phyloP scores from a whole-genome alignment of 768 basidiomycete genomes.

The Termitomyces sp. region DNA sequence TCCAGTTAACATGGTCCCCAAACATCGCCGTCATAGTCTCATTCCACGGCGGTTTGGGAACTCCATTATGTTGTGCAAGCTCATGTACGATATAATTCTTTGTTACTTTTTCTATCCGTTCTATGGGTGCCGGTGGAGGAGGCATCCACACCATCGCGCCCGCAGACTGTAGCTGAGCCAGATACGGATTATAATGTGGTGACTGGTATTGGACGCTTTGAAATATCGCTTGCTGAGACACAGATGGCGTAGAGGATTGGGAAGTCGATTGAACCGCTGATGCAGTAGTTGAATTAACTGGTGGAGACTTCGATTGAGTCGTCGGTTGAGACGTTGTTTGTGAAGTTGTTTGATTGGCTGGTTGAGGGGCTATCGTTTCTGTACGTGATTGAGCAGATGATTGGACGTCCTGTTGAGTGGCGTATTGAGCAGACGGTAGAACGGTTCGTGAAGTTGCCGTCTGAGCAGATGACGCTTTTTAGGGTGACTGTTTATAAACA shows the following conservation, averaged over 20 bases:
- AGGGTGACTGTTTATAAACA: no score
- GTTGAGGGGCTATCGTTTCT: not conserved
- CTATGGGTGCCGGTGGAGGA: constrained; percentile 20
- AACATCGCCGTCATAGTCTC: constrained; percentile 82
- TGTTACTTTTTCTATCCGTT: constrained; percentile 43
- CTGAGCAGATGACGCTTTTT: no score
- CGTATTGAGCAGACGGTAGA: not conserved
- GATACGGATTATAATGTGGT: constrained; percentile 13
- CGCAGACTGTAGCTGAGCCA: constrained; percentile 10
- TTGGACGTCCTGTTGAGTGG: not conserved
- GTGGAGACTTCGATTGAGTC: not conserved
- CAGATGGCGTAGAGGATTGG: constrained; percentile 1
- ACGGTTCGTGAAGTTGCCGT: not conserved
- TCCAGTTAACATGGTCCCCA: constrained; percentile 81
- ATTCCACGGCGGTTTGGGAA: constrained; percentile 53
- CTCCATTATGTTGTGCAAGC: constrained; percentile 36
- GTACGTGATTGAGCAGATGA: not conserved
- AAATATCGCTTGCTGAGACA: not conserved
- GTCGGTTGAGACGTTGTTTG: not conserved
- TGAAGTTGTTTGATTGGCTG: not conserved
- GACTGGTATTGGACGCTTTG: constrained; percentile 12
- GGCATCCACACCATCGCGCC: constrained; percentile 3
- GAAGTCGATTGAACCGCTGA: not conserved
- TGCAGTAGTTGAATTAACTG: not conserved
- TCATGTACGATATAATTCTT: constrained; percentile 76